Evolutionary conservation across 306 rosid species (phyloP).

Genomic region (Quercus parvula): DNA sequence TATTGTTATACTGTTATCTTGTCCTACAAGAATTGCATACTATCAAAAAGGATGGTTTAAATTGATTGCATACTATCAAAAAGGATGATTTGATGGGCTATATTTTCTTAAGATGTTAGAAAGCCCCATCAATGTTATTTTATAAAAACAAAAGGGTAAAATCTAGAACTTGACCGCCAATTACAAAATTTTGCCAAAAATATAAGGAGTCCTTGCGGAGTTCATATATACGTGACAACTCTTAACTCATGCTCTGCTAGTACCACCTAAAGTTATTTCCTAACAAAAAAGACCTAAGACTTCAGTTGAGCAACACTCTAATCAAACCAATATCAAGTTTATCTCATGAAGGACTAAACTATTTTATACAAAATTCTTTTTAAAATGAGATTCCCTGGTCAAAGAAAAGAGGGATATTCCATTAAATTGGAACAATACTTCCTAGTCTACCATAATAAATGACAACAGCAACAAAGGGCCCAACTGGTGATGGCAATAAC

Average conservation of each 20-base stretch:
- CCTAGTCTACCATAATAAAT: neutral
- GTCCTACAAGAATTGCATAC: neutral
- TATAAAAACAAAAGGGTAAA: neutral
- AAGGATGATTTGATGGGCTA: too few relatives aligned
- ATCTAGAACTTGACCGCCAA: neutral
- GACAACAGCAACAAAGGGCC: neutral
- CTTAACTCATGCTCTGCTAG: neutral
- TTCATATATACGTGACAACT: neutral
- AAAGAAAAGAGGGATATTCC: too few relatives aligned
- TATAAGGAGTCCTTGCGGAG: neutral
- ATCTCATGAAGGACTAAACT: neutral
- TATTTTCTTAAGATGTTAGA: neutral
- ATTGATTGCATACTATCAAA: too few relatives aligned
- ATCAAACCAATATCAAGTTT: neutral
- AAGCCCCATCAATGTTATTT: neutral
- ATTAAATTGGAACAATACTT: neutral
- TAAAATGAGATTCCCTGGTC: neutral
- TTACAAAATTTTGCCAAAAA: neutral
- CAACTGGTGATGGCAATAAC: neutral
- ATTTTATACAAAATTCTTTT: neutral
- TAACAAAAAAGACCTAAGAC: neutral
- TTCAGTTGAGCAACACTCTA: neutral
- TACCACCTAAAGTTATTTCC: neutral
- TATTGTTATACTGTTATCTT: too few relatives aligned
- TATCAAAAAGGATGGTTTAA: too few relatives aligned